Evolutionary conservation across 176 grass and related monocot species (phyloP).

Genomic region (Miscanthus lutarioriparius): DNA sequence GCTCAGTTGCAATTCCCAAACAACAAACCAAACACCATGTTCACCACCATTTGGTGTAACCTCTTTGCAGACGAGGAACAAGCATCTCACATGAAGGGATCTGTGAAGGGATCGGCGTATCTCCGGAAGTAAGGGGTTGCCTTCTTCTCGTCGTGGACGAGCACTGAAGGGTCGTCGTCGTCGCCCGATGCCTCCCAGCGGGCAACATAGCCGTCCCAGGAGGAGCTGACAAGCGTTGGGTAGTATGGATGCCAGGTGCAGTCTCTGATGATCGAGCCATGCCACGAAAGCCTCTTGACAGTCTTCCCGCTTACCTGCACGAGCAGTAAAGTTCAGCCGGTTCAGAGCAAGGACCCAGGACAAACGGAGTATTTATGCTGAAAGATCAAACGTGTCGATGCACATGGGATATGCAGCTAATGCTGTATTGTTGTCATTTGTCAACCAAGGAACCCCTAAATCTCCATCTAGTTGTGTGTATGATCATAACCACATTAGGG

Average conservation of each 20-base stretch:
- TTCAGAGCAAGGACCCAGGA: neutral
- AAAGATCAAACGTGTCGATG: neutral
- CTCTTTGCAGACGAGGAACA: neutral
- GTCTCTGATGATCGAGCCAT: slow-evolving; percentile 70
- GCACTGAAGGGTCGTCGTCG: slow-evolving; percentile 20
- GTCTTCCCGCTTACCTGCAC: slow-evolving; percentile 59
- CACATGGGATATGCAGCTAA: neutral
- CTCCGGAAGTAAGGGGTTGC: slow-evolving; percentile 10
- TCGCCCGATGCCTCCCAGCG: slow-evolving; percentile 70
- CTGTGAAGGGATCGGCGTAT: slow-evolving; percentile 23
- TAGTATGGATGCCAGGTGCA: slow-evolving; percentile 83
- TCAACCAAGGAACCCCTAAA: neutral
- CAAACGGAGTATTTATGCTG: neutral
- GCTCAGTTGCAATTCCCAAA: neutral
- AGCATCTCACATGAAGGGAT: slow-evolving; percentile 37
- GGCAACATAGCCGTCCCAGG: slow-evolving; percentile 74
- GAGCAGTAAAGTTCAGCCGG: neutral
- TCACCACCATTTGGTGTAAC: neutral
- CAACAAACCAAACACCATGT: neutral
- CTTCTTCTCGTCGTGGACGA: slow-evolving; percentile 19
- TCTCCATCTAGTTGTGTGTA: neutral
- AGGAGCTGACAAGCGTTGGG: slow-evolving; percentile 69
- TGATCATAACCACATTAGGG: neutral
- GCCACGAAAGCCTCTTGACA: slow-evolving; percentile 63
- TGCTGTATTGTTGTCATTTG: neutral